Evolutionary conservation across 495 filamentous ascomycete genomes (phyloP), one percentile per base, ranked within the genome.

Genomic region (Haplographium delicatum): DNA sequence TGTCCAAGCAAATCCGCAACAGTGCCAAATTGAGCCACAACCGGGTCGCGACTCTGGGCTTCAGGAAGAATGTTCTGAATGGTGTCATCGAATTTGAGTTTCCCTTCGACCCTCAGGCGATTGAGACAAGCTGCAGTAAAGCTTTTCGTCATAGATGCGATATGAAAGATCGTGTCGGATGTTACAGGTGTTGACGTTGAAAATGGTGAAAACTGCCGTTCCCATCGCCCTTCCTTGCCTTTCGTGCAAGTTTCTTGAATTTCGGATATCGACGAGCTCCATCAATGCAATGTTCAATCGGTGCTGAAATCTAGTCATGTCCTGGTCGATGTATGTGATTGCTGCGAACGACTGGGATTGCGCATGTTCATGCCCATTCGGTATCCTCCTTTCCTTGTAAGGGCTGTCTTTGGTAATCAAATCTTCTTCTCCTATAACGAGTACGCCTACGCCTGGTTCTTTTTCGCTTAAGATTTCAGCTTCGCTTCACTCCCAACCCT

Each of bases 191-290:
- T 35, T 5, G 13, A 35, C 33, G 11, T 35, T 35, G 4, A 35
- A 35, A 35, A 35, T 35, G 33, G 33, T 35, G 33, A 35, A 35
- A 35, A 35, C 13, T 35, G 33, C 33, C 13, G 33, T 35, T 35
- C 33, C 33, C 33, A 35, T 35, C 4, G 33, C 5, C 33, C 33
- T n/a, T n/a, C n/a, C n/a, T 35, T 35, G 33, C 33, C 4, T 35
- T 35, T 35, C 33, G 33, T 35, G 33, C 33, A 35, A 35, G 33
- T 35, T 35, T 35, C 33, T 35, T 35, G 33, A 35, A 35, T 35
- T 35, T 35, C 13, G 33, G 33, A 35, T 35, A 35, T 35, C 33
- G 33, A 35, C 33, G n/a, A 35, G 33, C 33, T 35, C 33, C 33
- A 35, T 35, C 33, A 35, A 35, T n/a, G 33, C 33, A 35, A n/a